These are phyloP conservation scores for Larix kaempferi DNA, from an alignment of 75 land plant genomes.

Conservation along the genomic window DNA sequence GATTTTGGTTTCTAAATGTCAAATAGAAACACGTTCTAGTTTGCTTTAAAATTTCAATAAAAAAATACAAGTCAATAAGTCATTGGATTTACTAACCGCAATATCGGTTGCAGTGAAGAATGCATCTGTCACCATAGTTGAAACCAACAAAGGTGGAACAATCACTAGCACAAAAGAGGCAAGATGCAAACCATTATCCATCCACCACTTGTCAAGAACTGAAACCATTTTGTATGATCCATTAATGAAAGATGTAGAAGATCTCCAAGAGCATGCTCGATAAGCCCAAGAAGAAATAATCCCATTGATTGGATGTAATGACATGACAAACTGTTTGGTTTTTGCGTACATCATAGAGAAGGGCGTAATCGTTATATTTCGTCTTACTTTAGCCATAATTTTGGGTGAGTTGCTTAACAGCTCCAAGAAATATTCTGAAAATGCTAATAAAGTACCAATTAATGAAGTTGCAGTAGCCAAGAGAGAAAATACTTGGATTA, in stretches of 20 bases:
- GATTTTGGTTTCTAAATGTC: neutral
- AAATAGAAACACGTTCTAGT: neutral
- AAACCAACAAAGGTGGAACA: slow-evolving; percentile 54
- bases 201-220: slow-evolving; percentile 35
- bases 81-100: slow-evolving; percentile 45
- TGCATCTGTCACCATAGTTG: slow-evolving; percentile 59
- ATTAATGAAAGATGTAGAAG: neutral
- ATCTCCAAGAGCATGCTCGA: neutral
- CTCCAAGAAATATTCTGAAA: slow-evolving; percentile 67
- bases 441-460: slow-evolving; percentile 67
- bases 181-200: slow-evolving; percentile 22
- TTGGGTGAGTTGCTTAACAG: slow-evolving; percentile 33
- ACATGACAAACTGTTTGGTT: slow-evolving; percentile 2
- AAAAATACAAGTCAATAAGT: neutral
- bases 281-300: neutral
- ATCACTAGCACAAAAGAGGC: slow-evolving; percentile 38
- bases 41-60: neutral
- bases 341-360: neutral
- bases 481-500: slow-evolving; percentile 63
- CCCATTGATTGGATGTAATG: neutral
- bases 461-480: slow-evolving; percentile 74
- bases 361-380: neutral
- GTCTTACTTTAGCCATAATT: neutral
- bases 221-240: neutral
- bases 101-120: slow-evolving; percentile 79